A percentile compares a stretch with the other conserved stretches of the same genome.
Conservation (phyloP, 805 yeast species). For the Babjeviella inositovora region DNA sequence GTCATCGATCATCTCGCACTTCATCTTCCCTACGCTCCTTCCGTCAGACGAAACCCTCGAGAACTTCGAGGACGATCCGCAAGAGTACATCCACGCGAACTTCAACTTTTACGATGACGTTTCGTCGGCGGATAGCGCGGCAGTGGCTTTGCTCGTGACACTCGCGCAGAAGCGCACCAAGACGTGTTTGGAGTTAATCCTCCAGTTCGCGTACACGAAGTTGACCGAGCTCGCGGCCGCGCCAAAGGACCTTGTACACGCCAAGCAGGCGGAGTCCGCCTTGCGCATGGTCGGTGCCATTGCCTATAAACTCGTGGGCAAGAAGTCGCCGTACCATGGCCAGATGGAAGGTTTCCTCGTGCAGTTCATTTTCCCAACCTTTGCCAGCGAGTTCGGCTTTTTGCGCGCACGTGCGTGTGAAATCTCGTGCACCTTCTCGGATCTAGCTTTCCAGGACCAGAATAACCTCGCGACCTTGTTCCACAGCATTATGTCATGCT, state of each 20-base stretch:
- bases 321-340: slow-evolving; percentile 36
- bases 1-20: slow-evolving; percentile 47
- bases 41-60: slow-evolving; percentile 56
- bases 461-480: slow-evolving; percentile 15
- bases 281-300: slow-evolving; percentile 67
- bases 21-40: slow-evolving; percentile 63
- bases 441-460: slow-evolving; percentile 30
- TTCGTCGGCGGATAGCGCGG: slow-evolving; percentile 63
- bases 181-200: slow-evolving; percentile 39
- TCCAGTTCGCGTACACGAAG: slow-evolving; percentile 39
- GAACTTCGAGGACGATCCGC: slow-evolving; percentile 73
- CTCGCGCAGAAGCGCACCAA: slow-evolving; percentile 55
- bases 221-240: slow-evolving; percentile 31
- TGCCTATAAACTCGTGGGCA: slow-evolving; percentile 35
- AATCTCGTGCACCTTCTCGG: slow-evolving; percentile 47
- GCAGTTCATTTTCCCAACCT: slow-evolving; percentile 54
- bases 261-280: slow-evolving; percentile 63
- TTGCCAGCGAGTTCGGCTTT: slow-evolving; percentile 44
- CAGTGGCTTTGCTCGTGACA: slow-evolving; percentile 55
- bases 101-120: slow-evolving; percentile 55
- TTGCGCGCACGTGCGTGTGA: slow-evolving; percentile 67
- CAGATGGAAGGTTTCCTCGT: slow-evolving; percentile 60
- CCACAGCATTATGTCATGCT: too few relatives aligned
- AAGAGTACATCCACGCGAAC: slow-evolving; percentile 66
- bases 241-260: too few relatives aligned